Percentiles rank a stretch among this genome's conserved stretches.
phyloP scores from a whole-genome alignment of 306 rosid species.

The Cucumis melo region DNA sequence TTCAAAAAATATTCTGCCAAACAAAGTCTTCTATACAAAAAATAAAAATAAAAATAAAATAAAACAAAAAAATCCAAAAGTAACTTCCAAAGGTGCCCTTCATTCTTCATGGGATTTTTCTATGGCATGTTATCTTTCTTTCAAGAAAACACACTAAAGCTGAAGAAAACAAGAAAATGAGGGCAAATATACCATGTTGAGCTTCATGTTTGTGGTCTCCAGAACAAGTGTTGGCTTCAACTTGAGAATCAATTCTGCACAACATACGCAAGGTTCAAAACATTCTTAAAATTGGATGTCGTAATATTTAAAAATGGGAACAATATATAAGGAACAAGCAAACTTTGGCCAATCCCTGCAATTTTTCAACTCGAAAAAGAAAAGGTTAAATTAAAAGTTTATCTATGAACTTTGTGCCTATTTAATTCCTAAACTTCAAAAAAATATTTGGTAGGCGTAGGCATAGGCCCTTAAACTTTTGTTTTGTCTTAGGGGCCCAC shows the following conservation, averaged over 20 bases:
- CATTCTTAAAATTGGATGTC: slow-evolving; percentile 3
- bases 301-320: background rate
- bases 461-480: too few species aligned
- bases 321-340: background rate
- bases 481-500: too few species aligned
- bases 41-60: background rate
- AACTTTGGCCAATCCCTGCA: too few species aligned
- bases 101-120: background rate
- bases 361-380: too few species aligned
- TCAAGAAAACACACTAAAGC: background rate
- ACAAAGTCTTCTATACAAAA: background rate
- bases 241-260: slow-evolving; percentile 68
- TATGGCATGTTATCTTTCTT: background rate
- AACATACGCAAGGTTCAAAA: slow-evolving; percentile 11
- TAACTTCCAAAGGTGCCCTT: background rate
- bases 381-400: too few species aligned
- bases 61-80: background rate
- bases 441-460: too few species aligned
- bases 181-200: slow-evolving; percentile 38
- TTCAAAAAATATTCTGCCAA: background rate
- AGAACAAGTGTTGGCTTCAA: slow-evolving; percentile 44
- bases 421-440: too few species aligned
- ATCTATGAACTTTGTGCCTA: too few species aligned
- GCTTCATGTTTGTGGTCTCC: slow-evolving; percentile 34
- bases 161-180: background rate